Base-by-base conservation (phyloP, 2,329 filamentous ascomycete genomes). In the Colletotrichum lini region DNA sequence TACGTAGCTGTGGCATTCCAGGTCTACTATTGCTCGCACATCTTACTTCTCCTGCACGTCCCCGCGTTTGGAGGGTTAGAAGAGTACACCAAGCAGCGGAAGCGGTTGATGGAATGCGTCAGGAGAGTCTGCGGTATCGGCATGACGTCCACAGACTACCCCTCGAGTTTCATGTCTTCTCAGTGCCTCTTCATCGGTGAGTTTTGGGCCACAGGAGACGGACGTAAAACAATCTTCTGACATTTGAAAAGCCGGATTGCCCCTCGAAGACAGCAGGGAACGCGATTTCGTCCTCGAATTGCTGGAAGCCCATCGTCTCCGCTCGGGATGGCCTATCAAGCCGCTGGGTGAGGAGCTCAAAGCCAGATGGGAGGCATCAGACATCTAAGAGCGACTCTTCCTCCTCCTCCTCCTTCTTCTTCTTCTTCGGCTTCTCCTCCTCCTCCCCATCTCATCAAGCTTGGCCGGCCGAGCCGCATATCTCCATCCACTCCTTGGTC, bases 151-250 rank as follows among this genome's bases (percentile, higher is more conserved):
- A 75, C 67, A 6, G 75, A 75, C 16, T 73, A 75, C 53, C 74
- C 75, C 3, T 76, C 75, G 0, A 76, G 74, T 38, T 69, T 75
- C 60, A 67, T 77, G 67, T 76, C 70, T 45, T 77, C 75, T 21
- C 77, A 80, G 38, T 74, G 72, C 30, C 53, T 75, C 16, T 76
- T 72, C 23, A 75, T 76, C 16, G 74, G 73, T 74, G 59, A 13
- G n/a, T n/a, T n/a, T n/a, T n/a, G n/a, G n/a, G n/a, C n/a, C n/a
- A n/a, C n/a, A n/a, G n/a, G n/a, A n/a, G n/a, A n/a, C n/a, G n/a
- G n/a, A n/a, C n/a, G n/a, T n/a, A n/a, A n/a, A n/a, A 40, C 16
- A 44, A 16, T 40, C 2, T 8, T 30, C 66, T 69, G 6, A 65
- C 23, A 2, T 42, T 15, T 26, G 9, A 4, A 26, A 49, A 72